Evolutionary conservation across 805 yeast species (phyloP).

Genomic region (Saturnispora kantuleensis): DNA sequence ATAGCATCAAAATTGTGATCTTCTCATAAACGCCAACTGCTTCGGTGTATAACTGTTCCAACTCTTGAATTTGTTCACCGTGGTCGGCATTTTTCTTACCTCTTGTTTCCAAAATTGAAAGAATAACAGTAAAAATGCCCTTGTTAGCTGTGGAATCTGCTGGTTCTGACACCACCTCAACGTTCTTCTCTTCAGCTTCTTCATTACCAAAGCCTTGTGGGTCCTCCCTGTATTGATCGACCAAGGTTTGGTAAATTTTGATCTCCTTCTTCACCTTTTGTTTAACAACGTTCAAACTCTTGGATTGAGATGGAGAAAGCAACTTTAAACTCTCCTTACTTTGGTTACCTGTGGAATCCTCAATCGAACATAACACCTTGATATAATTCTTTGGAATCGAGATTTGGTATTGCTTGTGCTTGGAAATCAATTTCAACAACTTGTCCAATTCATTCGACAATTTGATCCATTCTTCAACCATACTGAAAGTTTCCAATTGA

Average conservation of each 20-base stretch:
- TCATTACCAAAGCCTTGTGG: slow-evolving; percentile 60
- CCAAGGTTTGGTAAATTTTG: slow-evolving; percentile 55
- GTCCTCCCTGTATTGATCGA: slow-evolving; percentile 51
- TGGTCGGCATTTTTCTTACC: slow-evolving; percentile 93
- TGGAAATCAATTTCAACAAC: slow-evolving; percentile 53
- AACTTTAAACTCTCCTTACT: slow-evolving; percentile 46
- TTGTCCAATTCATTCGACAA: slow-evolving; percentile 72
- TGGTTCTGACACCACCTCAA: slow-evolving; percentile 15
- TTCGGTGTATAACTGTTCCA: slow-evolving; percentile 52
- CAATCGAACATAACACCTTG: slow-evolving; percentile 60
- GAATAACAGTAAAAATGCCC: slow-evolving; percentile 59
- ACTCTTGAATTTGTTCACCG: slow-evolving; percentile 58
- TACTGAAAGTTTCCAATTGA: slow-evolving; percentile 57
- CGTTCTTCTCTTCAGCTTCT: neutral
- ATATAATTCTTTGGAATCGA: slow-evolving; percentile 66
- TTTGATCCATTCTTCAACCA: slow-evolving; percentile 69
- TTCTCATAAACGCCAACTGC: slow-evolving; percentile 58
- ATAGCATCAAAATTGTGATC: slow-evolving; percentile 66
- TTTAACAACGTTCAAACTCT: slow-evolving; percentile 76
- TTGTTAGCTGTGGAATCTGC: slow-evolving; percentile 23
- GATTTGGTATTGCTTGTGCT: slow-evolving; percentile 67
- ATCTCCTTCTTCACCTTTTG: slow-evolving; percentile 79
- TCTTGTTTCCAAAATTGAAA: slow-evolving; percentile 73
- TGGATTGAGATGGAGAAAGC: slow-evolving; percentile 71
- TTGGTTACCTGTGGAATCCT: slow-evolving; percentile 47